Conservation (phyloP, 139 green algal genomes). For the Chlorella sp. region DNA sequence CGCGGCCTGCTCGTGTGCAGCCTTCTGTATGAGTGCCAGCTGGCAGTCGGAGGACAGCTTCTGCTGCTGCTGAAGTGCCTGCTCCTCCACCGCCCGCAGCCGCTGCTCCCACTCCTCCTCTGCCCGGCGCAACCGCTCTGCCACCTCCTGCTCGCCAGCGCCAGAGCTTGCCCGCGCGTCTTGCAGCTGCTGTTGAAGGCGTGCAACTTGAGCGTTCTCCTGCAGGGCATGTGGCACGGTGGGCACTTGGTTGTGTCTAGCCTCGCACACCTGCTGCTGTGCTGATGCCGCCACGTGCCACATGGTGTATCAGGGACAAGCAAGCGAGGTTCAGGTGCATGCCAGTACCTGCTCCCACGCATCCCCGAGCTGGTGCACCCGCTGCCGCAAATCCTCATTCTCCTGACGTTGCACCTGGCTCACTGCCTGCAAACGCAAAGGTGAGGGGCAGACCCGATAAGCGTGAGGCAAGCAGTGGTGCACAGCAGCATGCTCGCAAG, state of each 20-base stretch:
- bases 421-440: constrained; percentile 4
- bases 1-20: constrained; percentile 16
- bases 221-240: not conserved
- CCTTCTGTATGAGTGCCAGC: constrained; percentile 1
- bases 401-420: constrained; percentile 28
- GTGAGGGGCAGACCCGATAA: no score
- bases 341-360: constrained; percentile 10
- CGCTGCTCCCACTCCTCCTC: constrained; percentile 1
- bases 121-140: not conserved
- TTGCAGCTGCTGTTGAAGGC: constrained; percentile 4
- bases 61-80: not conserved
- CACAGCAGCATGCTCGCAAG: no score
- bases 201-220: not conserved
- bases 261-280: no score
- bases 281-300: not conserved
- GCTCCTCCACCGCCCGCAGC: not conserved
- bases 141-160: not conserved
- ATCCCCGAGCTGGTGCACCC: not conserved
- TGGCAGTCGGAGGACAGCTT: constrained; percentile 17
- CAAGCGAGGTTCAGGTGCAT: not conserved
- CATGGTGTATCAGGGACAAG: not conserved
- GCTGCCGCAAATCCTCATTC: constrained; percentile 28
- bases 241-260: no score
- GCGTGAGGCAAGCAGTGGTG: not conserved
- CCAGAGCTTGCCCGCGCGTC: not conserved